Evolutionary conservation across 805 yeast genomes (phyloP), one percentile per base, ranked within the genome.

Genomic region (Clavispora fructus): DNA sequence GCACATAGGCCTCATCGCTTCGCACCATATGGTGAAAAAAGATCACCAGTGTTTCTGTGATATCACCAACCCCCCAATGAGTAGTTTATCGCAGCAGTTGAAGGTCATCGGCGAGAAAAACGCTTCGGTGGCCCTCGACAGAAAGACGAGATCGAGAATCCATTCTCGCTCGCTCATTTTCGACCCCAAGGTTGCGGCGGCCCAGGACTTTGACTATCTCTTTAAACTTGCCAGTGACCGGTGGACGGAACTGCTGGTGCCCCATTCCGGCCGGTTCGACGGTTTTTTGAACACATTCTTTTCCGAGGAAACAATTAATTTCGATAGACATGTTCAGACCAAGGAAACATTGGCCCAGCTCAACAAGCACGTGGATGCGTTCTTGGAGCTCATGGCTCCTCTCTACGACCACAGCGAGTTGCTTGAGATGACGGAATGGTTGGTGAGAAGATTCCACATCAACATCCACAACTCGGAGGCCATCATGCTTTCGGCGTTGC

Each of bases 141-240:
- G 97, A 64, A 90, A 90, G 65, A 76, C 80, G 56, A 77, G 97
- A 64, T 87, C 90, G 51, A 87, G 85, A 64, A 70, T 90, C 47
- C 99, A 94, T 61, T 82, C 95, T 33, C 83, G 88, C 35, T 94
- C 99, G 41, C 78, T 94, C 53, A 77, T 94, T 26, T 91, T 85
- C 63, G 95, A 88, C 38, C 76, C 96, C 9, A 82, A 84, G 57
- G 82, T 81, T 50, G 99, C 99, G 14, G 87, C 95, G n/a, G 79
- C 91, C 31, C 98, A 94, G 69, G 99, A 94, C 63, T 91, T 80
- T 59, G 97, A 90, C 55, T 74, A 84, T 39, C 82, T 94, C 47
- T 86, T 76, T 59, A 78, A 82, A 43, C 79, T 79, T 46, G 85
- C 94, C 2, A 57, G 78, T 7, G 94, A 86, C 46, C 96, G 95